Evolutionary conservation across 371 early-diverging fungal species (phyloP).

Genomic region (Mortierella sp.): DNA sequence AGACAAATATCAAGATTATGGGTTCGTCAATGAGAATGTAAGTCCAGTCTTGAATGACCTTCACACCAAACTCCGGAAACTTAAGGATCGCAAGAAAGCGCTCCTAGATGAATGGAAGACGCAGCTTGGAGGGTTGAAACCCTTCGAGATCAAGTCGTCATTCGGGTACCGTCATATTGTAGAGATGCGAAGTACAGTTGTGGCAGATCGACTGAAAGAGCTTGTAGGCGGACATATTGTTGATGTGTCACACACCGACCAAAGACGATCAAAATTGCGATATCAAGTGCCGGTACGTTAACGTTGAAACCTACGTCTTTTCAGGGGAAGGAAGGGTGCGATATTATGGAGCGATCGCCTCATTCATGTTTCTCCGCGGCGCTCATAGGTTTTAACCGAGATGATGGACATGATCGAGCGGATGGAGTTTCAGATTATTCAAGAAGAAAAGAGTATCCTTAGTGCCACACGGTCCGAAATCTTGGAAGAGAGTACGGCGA

Average conservation of each 20-base stretch:
- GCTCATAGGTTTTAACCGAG: constrained; percentile 36
- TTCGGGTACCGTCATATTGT: constrained; percentile 66
- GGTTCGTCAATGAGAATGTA: constrained; percentile 60
- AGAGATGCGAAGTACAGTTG: constrained; percentile 55
- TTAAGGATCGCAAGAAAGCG: constrained; percentile 22
- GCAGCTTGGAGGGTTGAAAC: constrained; percentile 45
- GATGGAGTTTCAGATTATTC: constrained; percentile 61
- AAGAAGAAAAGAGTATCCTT: constrained; percentile 64
- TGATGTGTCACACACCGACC: constrained; percentile 50
- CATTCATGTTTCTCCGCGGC: too few relatives aligned
- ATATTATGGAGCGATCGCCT: too few relatives aligned
- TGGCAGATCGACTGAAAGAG: constrained; percentile 33
- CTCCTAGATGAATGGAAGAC: constrained; percentile 32
- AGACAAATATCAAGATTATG: constrained; percentile 57
- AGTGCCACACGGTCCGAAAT: constrained; percentile 58
- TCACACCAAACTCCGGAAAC: constrained; percentile 22
- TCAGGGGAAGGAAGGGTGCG: neutral
- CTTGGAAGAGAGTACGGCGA: constrained; percentile 60
- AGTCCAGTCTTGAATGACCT: constrained; percentile 34
- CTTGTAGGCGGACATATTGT: constrained; percentile 29
- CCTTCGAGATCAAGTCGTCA: constrained; percentile 54
- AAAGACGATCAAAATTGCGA: constrained; percentile 58
- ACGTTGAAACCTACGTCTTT: neutral
- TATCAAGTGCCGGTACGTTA: constrained; percentile 59
- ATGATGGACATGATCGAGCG: constrained; percentile 63